Base-by-base conservation (phyloP, 495 filamentous ascomycete species). In the Jackrogersella minutella region DNA sequence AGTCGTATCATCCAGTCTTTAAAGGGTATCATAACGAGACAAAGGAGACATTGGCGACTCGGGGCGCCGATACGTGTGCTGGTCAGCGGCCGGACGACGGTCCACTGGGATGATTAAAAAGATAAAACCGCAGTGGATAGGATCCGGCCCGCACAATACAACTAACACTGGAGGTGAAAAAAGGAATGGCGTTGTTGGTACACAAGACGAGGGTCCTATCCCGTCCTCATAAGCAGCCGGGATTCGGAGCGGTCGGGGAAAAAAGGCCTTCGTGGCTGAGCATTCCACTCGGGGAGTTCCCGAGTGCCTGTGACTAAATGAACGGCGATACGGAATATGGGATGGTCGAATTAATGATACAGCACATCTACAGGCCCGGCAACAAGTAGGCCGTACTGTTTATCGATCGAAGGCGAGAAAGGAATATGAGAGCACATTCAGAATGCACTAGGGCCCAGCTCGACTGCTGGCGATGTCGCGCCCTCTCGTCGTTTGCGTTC, bases 391-490 rank as follows among this genome's bases (percentile, higher is more conserved):
- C 14, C 36, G 19, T 61, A 17, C 43, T 26, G 37, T 50, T 11
- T 14, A 19, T 28, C 46, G 6, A 6, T 2, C 34, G 5, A 10
- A 8, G 7, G 22, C 40, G 30, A 4, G 16, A 14, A 24, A 41
- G 50, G 41, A n/a, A n/a, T n/a, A n/a, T n/a, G n/a, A 16, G 1
- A 9, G 14, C 17, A 19, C 3, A 16, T 9, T 66, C 10, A 74
- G 43, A 74, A 68, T n/a, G 69, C 68, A 55, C 57, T 68, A 5
- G 60, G 61, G 3, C 66, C 66, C 8, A 73, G 36, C 28, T 62
- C 70, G 24, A 69, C 51, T 8, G 51, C 22, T 28, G 73, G 64
- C 5, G 73, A 69, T 9, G 44, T 41, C 5, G 57, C 47, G 31
- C 63, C 64, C 22, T 73, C 70, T 49, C 64, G 59, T 72, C 58